Conservation (phyloP, 2,329 filamentous ascomycete genomes). For the Diaporthe velutina region DNA sequence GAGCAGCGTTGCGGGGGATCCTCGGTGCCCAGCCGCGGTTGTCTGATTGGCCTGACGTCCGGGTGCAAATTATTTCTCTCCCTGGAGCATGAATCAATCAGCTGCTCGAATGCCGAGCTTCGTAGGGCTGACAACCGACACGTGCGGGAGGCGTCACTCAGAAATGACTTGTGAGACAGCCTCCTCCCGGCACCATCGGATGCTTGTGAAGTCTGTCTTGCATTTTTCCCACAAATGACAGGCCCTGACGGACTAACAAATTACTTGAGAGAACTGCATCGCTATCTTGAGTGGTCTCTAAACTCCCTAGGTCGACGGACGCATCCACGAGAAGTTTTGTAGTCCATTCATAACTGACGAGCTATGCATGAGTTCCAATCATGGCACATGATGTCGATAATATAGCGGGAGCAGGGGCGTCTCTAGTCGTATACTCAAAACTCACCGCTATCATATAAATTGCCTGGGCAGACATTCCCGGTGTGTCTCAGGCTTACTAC, state of each 20-base stretch:
- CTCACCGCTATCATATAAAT: not conserved
- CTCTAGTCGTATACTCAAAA: too few species aligned
- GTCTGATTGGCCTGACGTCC: not conserved
- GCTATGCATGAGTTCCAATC: not conserved
- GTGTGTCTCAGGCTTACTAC: not conserved
- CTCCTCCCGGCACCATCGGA: not conserved
- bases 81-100: not conserved
- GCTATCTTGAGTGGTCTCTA: not conserved
- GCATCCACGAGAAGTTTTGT: not conserved
- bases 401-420: not conserved
- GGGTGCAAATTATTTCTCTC: not conserved
- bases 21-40: not conserved
- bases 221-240: not conserved
- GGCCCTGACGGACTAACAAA: too few species aligned
- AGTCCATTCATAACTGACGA: not conserved
- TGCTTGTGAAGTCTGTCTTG: not conserved
- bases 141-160: not conserved
- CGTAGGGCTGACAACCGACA: not conserved
- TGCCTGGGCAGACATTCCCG: not conserved
- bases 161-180: not conserved
- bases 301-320: not conserved
- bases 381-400: not conserved
- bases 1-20: not conserved
- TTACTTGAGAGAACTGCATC: not conserved
- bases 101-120: not conserved